Evolutionary conservation across 176 grass and related monocot genomes (phyloP).

Genomic region (Musa schizocarpa): DNA sequence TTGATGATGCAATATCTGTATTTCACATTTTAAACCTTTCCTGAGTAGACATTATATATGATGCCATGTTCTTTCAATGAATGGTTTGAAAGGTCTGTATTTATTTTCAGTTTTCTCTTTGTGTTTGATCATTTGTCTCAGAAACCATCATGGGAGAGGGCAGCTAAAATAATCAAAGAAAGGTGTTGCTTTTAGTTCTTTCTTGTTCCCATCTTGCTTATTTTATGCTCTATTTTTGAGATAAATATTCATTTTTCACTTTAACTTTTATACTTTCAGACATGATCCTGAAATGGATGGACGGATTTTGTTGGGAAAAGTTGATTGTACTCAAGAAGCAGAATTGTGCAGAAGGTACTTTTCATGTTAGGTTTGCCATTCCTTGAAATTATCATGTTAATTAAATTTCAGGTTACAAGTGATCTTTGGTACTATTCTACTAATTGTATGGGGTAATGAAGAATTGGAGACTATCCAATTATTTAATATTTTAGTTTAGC

Average conservation of each 20-base stretch:
- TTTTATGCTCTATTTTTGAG: neutral
- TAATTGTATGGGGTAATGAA: neutral
- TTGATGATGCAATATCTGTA: too few species aligned
- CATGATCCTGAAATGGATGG: slow-evolving; percentile 98
- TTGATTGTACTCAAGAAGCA: slow-evolving; percentile 71
- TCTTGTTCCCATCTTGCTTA: neutral
- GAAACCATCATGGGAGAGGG: slow-evolving; percentile 99
- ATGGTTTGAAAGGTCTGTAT: neutral
- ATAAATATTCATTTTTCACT: neutral
- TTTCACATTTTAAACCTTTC: neutral
- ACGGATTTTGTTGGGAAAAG: slow-evolving; percentile 68
- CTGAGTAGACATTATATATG: neutral
- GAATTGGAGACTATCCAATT: too few species aligned
- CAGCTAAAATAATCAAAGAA: slow-evolving; percentile 82
- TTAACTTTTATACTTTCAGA: slow-evolving; percentile 33
- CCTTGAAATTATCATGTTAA: neutral
- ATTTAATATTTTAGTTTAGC: too few species aligned
- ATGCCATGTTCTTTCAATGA: neutral
- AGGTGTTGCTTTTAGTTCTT: slow-evolving; percentile 38
- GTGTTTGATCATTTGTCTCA: slow-evolving; percentile 26
- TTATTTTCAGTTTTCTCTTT: neutral
- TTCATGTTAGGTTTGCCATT: neutral
- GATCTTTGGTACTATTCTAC: neutral
- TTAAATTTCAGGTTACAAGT: neutral
- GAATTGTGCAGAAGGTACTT: slow-evolving; percentile 84